Base-by-base conservation (phyloP, 345 rosid species). In the Crucihimalaya himalaica region DNA sequence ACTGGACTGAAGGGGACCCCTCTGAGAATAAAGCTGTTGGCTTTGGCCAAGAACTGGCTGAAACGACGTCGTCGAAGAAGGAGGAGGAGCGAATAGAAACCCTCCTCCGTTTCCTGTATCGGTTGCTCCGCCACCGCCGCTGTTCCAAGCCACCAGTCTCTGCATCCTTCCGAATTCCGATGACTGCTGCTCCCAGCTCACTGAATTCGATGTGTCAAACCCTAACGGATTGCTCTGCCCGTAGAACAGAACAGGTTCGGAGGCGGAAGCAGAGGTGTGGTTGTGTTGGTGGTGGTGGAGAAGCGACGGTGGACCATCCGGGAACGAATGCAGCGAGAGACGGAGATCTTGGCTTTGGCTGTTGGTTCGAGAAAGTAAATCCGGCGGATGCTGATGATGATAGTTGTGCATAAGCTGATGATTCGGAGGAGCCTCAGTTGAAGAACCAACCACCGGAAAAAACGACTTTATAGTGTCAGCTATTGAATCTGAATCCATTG, bases 1-100 rank as follows among this genome's bases (percentile, higher is more conserved):
- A 88, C 92, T 93, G 97, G 98, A 93, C 98, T 93, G 97, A 93
- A 93, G 96, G 98, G 97, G 87, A 87, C 98, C 97, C 98, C 98
- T 87, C 88, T 89, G 96, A 79, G 93, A 67, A 66, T 64, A 84
- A 83, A 90, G 59, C 52, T 84, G 34, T 25, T 40, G 97, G 81
- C 83, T 83, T 73, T 89, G 96, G 84, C 96, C 88, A 27, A 85
- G 81, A 15, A 83, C 69, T 65, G 89, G 82, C 85, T 81, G 91
- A 79, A 80, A 56, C 62, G 81, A 71, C 18, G 83, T 51, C 65
- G 79, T 71, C 11, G 81, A 51, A 18, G 76, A 48, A 42, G 29
- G 57, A 14, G 86, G 85, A 66, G 87, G 70, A 75, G 84, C 76
- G 63, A 86, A 91, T 54, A 81, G 27, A 58, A 86, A 82, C 39